Evolutionary conservation across 192 early-diverging fungal species (phyloP), one percentile per base, ranked within the genome.

Genomic region (Mortierella hygrophila): DNA sequence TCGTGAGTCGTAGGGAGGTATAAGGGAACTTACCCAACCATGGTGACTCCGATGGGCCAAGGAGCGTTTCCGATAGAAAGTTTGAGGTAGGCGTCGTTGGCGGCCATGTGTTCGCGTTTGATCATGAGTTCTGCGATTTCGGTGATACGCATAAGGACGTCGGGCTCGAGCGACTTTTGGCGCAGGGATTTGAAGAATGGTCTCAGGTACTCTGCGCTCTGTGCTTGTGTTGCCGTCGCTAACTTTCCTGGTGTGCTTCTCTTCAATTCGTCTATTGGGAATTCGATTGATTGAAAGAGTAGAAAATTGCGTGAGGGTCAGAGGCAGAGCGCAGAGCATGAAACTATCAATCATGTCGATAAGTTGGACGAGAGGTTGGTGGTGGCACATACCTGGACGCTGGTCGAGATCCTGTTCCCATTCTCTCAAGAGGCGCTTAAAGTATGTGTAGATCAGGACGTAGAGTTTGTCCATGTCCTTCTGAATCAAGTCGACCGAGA

Each of bases 11-110:
- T 40, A 42, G 40, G 46, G 35, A 75, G 57, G 35, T n/a, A 71
- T 35, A 18, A 40, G 44, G 2, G 13, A 46, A 88, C 90, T 82
- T 91, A 94, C 95, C 92, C 96, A 82, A 97, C 97, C 94, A 97
- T 97, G 75, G 97, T 98, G 29, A 98, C 96, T 79, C 92, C 99
- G 88, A 99, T 95, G 18, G 98, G 99, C 99, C 99, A 99, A 0
- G 99, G 97, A 32, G 98, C 96, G 87, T 99, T 99, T 65, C 99
- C 98, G 72, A 99, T 98, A 0, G 96, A 96, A 55, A 99, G 91
- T 74, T 96, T 95, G 70, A 99, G 88, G 83, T 99, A 99, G 2
- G 96, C 91, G 77, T 98, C 97, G 79, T 97, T 97, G 15, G 99
- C 99, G 73, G 94, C 92, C 88, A 96, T 91, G 69, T 99, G 98